Evolutionary conservation across 768 basidiomycete species (phyloP).

Genomic region (Russula foetens): DNA sequence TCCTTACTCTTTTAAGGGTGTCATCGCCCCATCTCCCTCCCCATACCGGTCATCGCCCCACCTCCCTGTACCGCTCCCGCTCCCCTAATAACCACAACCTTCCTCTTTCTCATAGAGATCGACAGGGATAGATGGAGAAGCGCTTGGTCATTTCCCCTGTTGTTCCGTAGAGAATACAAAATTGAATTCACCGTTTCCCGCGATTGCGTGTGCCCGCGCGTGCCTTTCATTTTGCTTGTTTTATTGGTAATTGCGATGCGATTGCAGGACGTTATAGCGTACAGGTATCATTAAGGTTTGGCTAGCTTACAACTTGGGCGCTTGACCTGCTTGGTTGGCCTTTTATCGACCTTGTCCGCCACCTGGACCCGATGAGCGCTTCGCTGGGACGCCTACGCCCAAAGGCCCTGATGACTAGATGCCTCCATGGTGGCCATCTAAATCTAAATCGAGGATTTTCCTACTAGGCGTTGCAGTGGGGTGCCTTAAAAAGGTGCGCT

Average conservation of each 20-base stretch:
- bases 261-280: background rate
- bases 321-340: too few species aligned
- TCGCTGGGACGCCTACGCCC: too few species aligned
- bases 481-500: too few species aligned
- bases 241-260: background rate
- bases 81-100: background rate
- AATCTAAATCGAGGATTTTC: too few species aligned
- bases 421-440: too few species aligned
- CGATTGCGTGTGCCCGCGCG: background rate
- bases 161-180: background rate
- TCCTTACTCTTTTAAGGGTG: constrained; percentile 57
- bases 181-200: background rate
- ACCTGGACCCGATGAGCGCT: too few species aligned
- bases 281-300: too few species aligned
- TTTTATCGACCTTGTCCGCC: too few species aligned
- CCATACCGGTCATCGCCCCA: background rate
- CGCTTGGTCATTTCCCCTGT: background rate
- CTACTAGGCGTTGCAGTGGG: too few species aligned
- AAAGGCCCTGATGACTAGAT: too few species aligned
- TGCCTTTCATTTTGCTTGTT: background rate
- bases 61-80: background rate
- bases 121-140: constrained; percentile 2
- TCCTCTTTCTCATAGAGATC: background rate
- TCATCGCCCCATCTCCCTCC: background rate
- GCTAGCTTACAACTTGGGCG: too few species aligned